These are phyloP conservation scores for Allium cepa DNA, from an alignment of 106 monocot species.

Conservation along the genomic window DNA sequence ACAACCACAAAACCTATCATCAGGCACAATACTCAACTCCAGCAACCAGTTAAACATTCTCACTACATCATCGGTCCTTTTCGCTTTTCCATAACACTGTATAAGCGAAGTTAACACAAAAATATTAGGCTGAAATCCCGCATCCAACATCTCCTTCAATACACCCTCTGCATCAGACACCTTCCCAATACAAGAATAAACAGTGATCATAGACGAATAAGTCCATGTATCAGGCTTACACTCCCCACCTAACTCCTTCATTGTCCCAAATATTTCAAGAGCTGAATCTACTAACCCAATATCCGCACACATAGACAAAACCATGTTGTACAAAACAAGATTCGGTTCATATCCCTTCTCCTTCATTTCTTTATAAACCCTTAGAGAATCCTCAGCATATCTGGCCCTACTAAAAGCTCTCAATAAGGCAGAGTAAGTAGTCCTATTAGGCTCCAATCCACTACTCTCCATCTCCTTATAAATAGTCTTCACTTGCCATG, in stretches of 20 bases:
- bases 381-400: constrained; percentile 61
- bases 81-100: constrained; percentile 79
- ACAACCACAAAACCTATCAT: constrained; percentile 80
- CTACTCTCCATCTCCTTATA: constrained; percentile 56
- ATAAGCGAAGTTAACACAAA: constrained; percentile 85
- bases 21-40: constrained; percentile 55
- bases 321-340: constrained; percentile 64
- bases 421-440: constrained; percentile 51
- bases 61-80: constrained; percentile 40
- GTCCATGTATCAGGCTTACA: constrained; percentile 76
- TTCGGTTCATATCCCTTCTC: constrained; percentile 34
- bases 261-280: constrained; percentile 52
- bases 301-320: constrained; percentile 91
- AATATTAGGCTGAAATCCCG: constrained; percentile 70
- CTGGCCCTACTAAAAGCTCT: constrained; percentile 59
- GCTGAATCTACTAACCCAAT: constrained; percentile 62
- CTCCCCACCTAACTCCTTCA: constrained; percentile 42
- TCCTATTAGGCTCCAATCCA: constrained; percentile 35
- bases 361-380: constrained; percentile 56
- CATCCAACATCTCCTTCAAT: constrained; percentile 64
- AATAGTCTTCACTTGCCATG: constrained; percentile 81
- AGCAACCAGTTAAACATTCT: constrained; percentile 37
- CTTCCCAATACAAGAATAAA: constrained; percentile 65
- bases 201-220: constrained; percentile 76
- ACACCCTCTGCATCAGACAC: constrained; percentile 62